Base-by-base conservation (phyloP, 306 rosid genomes). In the Hylodesmum podocarpum region DNA sequence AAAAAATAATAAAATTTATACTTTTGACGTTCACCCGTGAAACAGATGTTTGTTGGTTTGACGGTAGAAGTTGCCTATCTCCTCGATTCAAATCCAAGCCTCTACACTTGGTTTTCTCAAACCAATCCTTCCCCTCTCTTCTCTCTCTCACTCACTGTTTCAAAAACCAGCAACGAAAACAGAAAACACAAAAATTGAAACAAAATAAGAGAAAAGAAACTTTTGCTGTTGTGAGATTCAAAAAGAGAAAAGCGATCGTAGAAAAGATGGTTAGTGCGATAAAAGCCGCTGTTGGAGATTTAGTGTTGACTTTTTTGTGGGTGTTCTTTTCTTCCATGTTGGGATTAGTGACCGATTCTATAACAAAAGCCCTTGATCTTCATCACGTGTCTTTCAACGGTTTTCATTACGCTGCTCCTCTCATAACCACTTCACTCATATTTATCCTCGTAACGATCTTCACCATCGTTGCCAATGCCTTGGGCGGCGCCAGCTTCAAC, bases 401-500 rank as follows among this genome's bases (percentile, higher is more conserved):
- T 57, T 27, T 88, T 9, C 36, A 76, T 12, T 84, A 84, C 74
- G 70, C 86, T 16, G 55, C 83, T 6, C 33, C 87, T 47, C 10
- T 85, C 25, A 81, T 91, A 73, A 87, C 91, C 67, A 89, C 91
- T 11, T 1, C 27, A 4, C 81, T 93, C 6, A 76, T 93, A 14
- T 93, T 93, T 77, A 0, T 74, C 29, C 81, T 88, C 8, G 88
- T 88, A 22, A 66, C 84, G 6, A 37, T 85, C 66, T 91, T 93
- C 85, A 91, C 82, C 55, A 10, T 83, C 8, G 50, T 93, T 55
- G 92, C 88, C 11, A 84, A 87, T 73, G 80, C 84, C 51, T 58
- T 93, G 83, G 98, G 98, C 37, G 98, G 97, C 3, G 97, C 97
- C 25, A 93, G 93, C 85, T 93, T 91, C 84, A 93, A 91, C 66